phyloP scores from a whole-genome alignment of 179 eudicot species.

The Corrigiola litoralis region DNA sequence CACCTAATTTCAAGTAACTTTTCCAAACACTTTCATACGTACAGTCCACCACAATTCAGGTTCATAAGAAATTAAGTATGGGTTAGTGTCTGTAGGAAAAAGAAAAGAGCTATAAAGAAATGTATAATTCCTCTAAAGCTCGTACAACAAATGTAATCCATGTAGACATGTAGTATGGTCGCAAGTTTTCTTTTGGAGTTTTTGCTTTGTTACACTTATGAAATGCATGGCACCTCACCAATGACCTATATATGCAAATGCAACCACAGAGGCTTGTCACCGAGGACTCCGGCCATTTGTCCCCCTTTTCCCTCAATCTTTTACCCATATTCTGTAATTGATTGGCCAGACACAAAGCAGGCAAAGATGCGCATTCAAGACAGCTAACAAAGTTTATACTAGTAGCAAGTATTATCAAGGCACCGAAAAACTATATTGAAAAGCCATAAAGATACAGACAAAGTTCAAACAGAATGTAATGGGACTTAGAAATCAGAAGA shows the following conservation, averaged over 20 bases:
- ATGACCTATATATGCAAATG: background rate
- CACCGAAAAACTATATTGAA: slow-evolving; percentile 9
- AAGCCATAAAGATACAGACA: slow-evolving; percentile 23
- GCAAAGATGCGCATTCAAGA: slow-evolving; percentile 17
- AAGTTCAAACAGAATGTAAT: slow-evolving; percentile 11
- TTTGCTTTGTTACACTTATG: too few relatives aligned
- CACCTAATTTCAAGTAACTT: too few relatives aligned
- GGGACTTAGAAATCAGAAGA: background rate
- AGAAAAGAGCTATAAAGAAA: too few relatives aligned
- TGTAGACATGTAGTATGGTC: too few relatives aligned
- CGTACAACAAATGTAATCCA: too few relatives aligned
- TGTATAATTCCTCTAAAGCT: too few relatives aligned
- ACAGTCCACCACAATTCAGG: too few relatives aligned
- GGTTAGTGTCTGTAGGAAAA: too few relatives aligned
- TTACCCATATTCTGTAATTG: background rate
- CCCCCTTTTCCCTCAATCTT: background rate
- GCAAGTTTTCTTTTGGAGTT: too few relatives aligned
- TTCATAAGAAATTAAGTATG: too few relatives aligned
- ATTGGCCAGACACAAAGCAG: slow-evolving; percentile 23
- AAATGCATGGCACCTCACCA: too few relatives aligned
- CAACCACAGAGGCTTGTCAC: background rate
- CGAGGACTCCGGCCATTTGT: slow-evolving; percentile 12
- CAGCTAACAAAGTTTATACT: background rate
- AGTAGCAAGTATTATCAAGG: background rate
- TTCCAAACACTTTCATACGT: too few relatives aligned